Evolutionary conservation across 768 basidiomycete species (phyloP).

Genomic region (Podaxis pistillaris): DNA sequence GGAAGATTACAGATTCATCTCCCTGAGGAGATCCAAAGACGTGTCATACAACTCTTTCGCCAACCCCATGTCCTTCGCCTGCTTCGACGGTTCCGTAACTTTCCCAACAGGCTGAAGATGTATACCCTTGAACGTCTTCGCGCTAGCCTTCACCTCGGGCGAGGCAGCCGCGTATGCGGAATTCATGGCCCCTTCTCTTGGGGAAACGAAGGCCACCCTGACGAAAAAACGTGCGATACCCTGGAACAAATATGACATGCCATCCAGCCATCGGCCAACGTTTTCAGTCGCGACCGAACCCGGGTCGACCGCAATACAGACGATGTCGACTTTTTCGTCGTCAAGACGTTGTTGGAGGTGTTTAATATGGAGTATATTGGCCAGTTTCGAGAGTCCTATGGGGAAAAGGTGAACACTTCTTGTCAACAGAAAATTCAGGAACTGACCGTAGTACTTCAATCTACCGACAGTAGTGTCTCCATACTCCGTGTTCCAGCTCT

Average conservation of each 20-base stretch:
- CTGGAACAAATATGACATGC: constrained; percentile 11
- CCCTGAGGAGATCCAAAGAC: constrained; percentile 30
- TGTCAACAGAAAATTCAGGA: neutral
- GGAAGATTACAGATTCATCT: constrained; percentile 18
- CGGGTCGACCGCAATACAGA: constrained; percentile 40
- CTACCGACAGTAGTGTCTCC: constrained; percentile 20
- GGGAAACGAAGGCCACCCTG: constrained; percentile 16
- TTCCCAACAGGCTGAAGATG: constrained; percentile 35
- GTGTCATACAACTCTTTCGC: constrained; percentile 39
- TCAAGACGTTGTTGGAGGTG: constrained; percentile 49
- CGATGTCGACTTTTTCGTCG: constrained; percentile 31
- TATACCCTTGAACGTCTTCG: constrained; percentile 32
- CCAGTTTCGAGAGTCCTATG: constrained; percentile 36
- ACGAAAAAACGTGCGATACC: constrained; percentile 14
- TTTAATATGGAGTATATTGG: constrained; percentile 45
- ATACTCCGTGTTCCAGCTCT: constrained; percentile 36
- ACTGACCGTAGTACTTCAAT: constrained; percentile 31
- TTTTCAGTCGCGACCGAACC: constrained; percentile 34
- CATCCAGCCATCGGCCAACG: constrained; percentile 12
- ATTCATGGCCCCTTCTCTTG: constrained; percentile 33
- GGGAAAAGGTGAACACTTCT: neutral
- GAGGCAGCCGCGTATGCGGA: constrained; percentile 40
- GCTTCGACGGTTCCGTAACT: constrained; percentile 25
- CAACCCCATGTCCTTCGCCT: constrained; percentile 29
- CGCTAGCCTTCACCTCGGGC: constrained; percentile 28